phyloP scores from a whole-genome alignment of 352 stramenopile species.

The Phytopythium aichiense region DNA sequence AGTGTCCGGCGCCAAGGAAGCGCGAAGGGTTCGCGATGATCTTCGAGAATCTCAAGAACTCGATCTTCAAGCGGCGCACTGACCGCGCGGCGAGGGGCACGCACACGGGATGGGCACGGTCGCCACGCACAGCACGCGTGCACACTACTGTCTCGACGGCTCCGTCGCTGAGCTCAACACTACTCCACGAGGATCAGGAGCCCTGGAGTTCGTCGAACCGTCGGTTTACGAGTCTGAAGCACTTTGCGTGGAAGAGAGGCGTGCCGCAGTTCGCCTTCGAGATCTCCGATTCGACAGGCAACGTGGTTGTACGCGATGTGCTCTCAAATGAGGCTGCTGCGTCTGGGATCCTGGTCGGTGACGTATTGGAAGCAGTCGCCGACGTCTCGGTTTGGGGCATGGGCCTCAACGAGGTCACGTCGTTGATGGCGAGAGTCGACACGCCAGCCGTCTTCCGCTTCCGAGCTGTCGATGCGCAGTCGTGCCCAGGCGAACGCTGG shows the following conservation, averaged over 20 bases:
- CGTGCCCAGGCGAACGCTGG: slow-evolving; percentile 12
- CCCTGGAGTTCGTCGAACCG: slow-evolving; percentile 24
- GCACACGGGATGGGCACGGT: neutral
- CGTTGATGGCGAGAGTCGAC: slow-evolving; percentile 24
- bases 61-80: slow-evolving; percentile 8
- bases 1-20: neutral
- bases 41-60: slow-evolving; percentile 11
- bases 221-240: slow-evolving; percentile 38
- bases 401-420: slow-evolving; percentile 26
- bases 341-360: slow-evolving; percentile 42
- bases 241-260: slow-evolving; percentile 38
- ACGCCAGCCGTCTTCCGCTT: slow-evolving; percentile 45
- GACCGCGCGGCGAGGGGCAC: neutral
- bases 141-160: neutral
- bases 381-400: slow-evolving; percentile 28
- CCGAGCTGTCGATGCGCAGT: slow-evolving; percentile 9
- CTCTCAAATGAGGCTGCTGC: neutral
- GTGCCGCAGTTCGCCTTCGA: slow-evolving; percentile 19
- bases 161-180: neutral
- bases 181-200: neutral
- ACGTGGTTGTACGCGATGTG: slow-evolving; percentile 6
- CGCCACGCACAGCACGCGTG: neutral
- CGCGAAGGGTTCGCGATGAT: slow-evolving; percentile 7
- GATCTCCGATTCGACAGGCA: slow-evolving; percentile 14
- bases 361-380: slow-evolving; percentile 49